Conservation (phyloP, 2,329 filamentous ascomycete genomes). For the Fusarium chlamydosporum region DNA sequence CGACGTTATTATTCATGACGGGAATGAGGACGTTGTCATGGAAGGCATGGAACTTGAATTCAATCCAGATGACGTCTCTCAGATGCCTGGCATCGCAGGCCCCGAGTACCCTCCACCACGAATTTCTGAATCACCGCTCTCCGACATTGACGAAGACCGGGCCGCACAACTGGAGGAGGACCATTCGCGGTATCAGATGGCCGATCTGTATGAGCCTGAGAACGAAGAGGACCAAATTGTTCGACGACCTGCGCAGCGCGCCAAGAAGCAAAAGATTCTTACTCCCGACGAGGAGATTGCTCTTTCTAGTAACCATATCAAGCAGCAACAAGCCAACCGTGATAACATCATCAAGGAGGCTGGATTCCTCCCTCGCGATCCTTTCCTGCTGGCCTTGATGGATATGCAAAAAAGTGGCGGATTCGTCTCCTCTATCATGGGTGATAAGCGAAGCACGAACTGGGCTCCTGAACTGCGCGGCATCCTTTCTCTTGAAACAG, state of each 20-base stretch:
- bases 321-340: slow-evolving; percentile 86
- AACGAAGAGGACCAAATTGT: slow-evolving; percentile 71
- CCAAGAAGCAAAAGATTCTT: slow-evolving; percentile 83
- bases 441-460: slow-evolving; percentile 79
- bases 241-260: slow-evolving; percentile 78
- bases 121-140: slow-evolving; percentile 78
- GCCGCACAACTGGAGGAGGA: slow-evolving; percentile 72
- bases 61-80: slow-evolving; percentile 72
- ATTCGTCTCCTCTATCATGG: slow-evolving; percentile 89
- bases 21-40: slow-evolving; percentile 73
- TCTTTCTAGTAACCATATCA: slow-evolving; percentile 82
- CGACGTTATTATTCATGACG: slow-evolving; percentile 71
- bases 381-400: slow-evolving; percentile 87
- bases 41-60: slow-evolving; percentile 74
- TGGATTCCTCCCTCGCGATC: slow-evolving; percentile 87
- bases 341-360: slow-evolving; percentile 87
- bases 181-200: slow-evolving; percentile 66
- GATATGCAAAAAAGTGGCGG: slow-evolving; percentile 92
- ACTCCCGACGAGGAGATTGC: slow-evolving; percentile 85
- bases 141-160: slow-evolving; percentile 75
- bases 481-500: slow-evolving; percentile 88
- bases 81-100: slow-evolving; percentile 64
- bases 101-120: slow-evolving; percentile 68
- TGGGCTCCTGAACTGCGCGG: slow-evolving; percentile 95
- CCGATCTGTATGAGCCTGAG: slow-evolving; percentile 73